Evolutionary conservation across 345 rosid species (phyloP).

Genomic region (Anacardium occidentale): DNA sequence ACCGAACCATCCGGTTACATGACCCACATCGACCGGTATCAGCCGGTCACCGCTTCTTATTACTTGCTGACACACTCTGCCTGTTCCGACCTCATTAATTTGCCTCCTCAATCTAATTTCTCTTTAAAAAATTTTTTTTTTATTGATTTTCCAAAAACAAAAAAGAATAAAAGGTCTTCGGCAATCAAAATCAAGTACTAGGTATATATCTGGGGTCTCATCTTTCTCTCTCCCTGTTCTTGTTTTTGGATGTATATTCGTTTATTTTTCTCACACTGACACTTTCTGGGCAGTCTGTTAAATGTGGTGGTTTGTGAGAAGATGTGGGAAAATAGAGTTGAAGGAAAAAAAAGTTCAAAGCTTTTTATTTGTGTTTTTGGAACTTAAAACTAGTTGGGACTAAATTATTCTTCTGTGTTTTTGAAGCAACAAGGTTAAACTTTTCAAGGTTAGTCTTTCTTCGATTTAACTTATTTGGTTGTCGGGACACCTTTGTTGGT

Average conservation of each 20-base stretch:
- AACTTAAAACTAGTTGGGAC: background rate
- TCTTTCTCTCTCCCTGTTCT: background rate
- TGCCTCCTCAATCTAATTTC: background rate
- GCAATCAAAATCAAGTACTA: conserved; percentile 8
- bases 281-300: background rate
- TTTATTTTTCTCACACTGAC: background rate
- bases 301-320: background rate
- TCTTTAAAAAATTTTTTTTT: background rate
- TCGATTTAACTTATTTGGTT: too few relatives aligned
- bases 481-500: too few relatives aligned
- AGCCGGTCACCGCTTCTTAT: conserved; percentile 5
- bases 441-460: too few relatives aligned
- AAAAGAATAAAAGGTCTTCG: background rate
- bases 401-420: too few relatives aligned
- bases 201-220: background rate
- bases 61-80: background rate
- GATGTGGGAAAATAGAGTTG: background rate
- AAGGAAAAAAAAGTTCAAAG: background rate
- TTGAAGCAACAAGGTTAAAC: too few relatives aligned
- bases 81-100: conserved; percentile 10
- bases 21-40: background rate
- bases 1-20: background rate
- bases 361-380: background rate
- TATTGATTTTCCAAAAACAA: background rate
- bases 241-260: background rate